phyloP scores from a whole-genome alignment of 2,329 filamentous ascomycete species.

The Pseudogymnoascus sp. region DNA sequence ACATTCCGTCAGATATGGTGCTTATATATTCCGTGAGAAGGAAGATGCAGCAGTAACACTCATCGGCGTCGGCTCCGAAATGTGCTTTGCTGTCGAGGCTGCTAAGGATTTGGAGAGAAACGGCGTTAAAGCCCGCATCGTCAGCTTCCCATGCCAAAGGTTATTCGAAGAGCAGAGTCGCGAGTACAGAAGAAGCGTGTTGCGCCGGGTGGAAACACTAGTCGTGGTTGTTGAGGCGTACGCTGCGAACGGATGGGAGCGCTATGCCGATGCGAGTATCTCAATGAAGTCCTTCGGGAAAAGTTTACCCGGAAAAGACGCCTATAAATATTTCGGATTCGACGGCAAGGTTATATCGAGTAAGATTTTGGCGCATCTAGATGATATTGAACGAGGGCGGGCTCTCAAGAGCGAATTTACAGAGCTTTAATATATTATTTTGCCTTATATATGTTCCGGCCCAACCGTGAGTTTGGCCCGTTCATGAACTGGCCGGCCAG shows the following conservation, averaged over 20 bases:
- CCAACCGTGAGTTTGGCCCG: no score
- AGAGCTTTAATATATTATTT: no score
- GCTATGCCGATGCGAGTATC: not conserved
- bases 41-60: not conserved
- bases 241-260: not conserved
- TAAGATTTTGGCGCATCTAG: no score
- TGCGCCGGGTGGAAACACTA: not conserved
- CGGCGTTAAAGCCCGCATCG: not conserved
- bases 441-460: no score
- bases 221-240: not conserved
- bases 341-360: not conserved
- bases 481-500: no score
- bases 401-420: no score
- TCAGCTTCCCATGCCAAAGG: not conserved
- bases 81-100: not conserved
- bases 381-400: no score
- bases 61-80: not conserved
- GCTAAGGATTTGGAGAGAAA: not conserved
- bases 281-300: not conserved
- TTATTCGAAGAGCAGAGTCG: not conserved
- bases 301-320: not conserved
- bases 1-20: not conserved
- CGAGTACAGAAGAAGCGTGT: not conserved
- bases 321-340: not conserved
- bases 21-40: not conserved